These are phyloP conservation scores for Filobasidium wieringae DNA, from an alignment of 768 basidiomycete genomes.

Conservation along the genomic window DNA sequence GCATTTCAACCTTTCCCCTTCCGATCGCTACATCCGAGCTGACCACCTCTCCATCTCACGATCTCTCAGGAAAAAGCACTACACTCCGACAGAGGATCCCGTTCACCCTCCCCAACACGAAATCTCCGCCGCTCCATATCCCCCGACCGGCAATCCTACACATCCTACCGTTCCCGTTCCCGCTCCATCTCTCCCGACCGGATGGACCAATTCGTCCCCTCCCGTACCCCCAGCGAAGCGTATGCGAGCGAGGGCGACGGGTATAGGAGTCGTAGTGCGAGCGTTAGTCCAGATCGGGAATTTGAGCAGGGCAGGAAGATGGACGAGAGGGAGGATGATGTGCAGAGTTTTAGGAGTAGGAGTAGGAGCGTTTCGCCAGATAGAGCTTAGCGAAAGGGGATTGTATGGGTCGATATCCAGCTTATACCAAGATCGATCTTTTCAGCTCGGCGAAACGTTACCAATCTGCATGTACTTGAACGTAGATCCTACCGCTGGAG, in stretches of 20 bases:
- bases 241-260: conserved; percentile 10
- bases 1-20: conserved; percentile 10
- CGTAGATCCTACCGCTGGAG: too few relatives aligned
- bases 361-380: conserved; percentile 6
- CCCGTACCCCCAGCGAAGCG: conserved; percentile 9
- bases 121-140: background rate
- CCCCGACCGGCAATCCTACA: background rate
- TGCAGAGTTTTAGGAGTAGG: background rate
- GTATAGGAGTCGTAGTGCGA: background rate
- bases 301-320: background rate
- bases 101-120: conserved; percentile 4
- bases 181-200: background rate
- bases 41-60: background rate
- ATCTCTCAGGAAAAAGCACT: conserved; percentile 5
- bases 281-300: conserved; percentile 2
- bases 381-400: too few relatives aligned
- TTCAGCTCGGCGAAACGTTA: too few relatives aligned
- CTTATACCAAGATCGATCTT: too few relatives aligned
- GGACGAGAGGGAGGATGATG: background rate
- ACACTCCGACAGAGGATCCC: background rate
- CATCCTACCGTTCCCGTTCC: background rate
- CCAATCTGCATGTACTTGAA: too few relatives aligned
- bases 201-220: background rate
- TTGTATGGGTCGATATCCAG: too few relatives aligned
- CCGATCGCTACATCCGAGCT: background rate